Percentiles rank a stretch among this genome's conserved stretches.
Conservation (phyloP, 2,329 filamentous ascomycete genomes). For the Aspergillus pseudonomiae region DNA sequence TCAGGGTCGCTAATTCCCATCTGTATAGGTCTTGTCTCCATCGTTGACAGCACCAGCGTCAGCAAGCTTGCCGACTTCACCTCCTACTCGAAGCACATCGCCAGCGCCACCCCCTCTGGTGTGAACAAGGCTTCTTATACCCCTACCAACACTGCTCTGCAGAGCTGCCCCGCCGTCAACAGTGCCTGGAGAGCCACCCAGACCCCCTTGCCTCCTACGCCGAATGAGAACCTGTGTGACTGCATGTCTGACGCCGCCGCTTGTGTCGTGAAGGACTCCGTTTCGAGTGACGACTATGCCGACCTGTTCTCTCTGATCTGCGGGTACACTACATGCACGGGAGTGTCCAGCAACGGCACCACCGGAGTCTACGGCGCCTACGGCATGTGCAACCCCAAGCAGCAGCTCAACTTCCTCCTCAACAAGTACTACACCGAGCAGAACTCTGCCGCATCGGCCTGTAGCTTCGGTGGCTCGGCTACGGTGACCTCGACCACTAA, state of each 20-base stretch:
- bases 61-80: conserved; percentile 73
- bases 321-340: conserved; percentile 43
- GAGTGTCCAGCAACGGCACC: conserved; percentile 43
- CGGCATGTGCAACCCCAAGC: conserved; percentile 47
- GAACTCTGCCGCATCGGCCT: conserved; percentile 40
- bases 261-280: conserved; percentile 64
- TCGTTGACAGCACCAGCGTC: conserved; percentile 67
- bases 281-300: conserved; percentile 25
- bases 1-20: conserved; percentile 6
- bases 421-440: conserved; percentile 50
- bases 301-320: conserved; percentile 64
- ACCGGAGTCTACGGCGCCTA: conserved; percentile 50
- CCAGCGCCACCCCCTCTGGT: conserved; percentile 65
- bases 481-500: conserved; percentile 37
- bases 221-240: conserved; percentile 73
- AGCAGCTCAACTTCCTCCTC: conserved; percentile 49
- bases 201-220: conserved; percentile 72
- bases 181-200: conserved; percentile 67
- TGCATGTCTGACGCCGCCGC: conserved; percentile 77
- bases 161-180: conserved; percentile 68
- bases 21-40: conserved; percentile 41
- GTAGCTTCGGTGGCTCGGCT: conserved; percentile 47
- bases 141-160: conserved; percentile 69
- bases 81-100: conserved; percentile 69
- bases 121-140: conserved; percentile 69